Percentiles rank a stretch among this genome's conserved stretches.
Evolutionary conservation across 169 alveolate species (phyloP).

Genomic region (Plasmodium vivax): DNA sequence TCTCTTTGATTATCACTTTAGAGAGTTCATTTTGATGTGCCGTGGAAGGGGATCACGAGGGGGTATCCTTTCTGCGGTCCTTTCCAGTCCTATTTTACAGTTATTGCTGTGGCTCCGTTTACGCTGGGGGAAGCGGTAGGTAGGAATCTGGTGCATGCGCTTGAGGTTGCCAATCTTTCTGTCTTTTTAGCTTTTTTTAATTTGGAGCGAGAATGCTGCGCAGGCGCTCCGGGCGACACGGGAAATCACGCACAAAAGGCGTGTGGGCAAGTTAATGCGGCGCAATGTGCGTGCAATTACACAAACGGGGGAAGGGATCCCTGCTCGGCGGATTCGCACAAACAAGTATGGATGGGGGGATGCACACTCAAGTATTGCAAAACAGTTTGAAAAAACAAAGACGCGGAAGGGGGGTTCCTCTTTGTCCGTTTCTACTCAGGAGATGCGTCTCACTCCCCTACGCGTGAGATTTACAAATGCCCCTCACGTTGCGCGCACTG

Average conservation of each 20-base stretch:
- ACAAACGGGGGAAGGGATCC: background rate
- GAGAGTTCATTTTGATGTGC: conserved; percentile 44
- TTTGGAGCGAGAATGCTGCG: background rate
- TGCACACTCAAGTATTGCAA: background rate
- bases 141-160: background rate
- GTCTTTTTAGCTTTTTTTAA: background rate
- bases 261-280: background rate
- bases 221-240: background rate
- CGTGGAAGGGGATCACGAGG: background rate
- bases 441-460: background rate
- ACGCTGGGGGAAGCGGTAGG: background rate
- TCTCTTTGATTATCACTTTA: conserved; percentile 25
- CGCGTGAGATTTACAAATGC: background rate
- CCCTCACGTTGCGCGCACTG: background rate
- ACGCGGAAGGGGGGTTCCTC: background rate
- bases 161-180: background rate
- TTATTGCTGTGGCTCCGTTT: background rate
- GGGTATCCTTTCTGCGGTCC: background rate
- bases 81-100: background rate
- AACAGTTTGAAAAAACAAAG: background rate
- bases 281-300: background rate
- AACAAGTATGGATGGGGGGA: background rate
- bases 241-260: background rate
- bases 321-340: background rate
- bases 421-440: background rate